These are phyloP conservation scores for Scedosporium aurantiacum DNA, from an alignment of 2,329 filamentous ascomycete species.

Conservation along the genomic window DNA sequence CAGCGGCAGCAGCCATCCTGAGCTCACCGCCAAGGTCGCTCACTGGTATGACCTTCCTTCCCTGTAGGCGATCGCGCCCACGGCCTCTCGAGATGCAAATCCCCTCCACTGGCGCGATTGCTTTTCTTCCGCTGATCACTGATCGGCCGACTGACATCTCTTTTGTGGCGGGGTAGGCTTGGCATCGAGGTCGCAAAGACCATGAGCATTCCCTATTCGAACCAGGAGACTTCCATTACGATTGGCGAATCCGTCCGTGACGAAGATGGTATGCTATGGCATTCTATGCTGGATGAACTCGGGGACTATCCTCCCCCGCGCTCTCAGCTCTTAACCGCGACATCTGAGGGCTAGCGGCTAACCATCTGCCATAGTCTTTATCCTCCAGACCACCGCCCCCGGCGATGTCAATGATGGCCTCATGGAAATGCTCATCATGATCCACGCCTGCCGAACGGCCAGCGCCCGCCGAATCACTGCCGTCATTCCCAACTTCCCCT, in stretches of 20 bases:
- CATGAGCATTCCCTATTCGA: slow-evolving; percentile 73
- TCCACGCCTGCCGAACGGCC: slow-evolving; percentile 70
- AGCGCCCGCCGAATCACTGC: slow-evolving; percentile 75
- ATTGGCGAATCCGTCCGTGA: slow-evolving; percentile 94
- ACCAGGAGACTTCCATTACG: slow-evolving; percentile 80
- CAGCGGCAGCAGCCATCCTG: slow-evolving; percentile 36
- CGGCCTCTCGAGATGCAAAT: no score
- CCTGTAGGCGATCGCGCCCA: no score
- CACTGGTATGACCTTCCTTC: slow-evolving; percentile 24
- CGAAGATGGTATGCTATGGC: slow-evolving; percentile 55
- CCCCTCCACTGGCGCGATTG: no score
- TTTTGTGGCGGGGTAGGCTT: slow-evolving; percentile 36
- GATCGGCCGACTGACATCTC: background rate
- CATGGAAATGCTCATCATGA: slow-evolving; percentile 98
- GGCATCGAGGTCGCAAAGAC: slow-evolving; percentile 71
- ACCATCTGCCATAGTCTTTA: slow-evolving; percentile 48
- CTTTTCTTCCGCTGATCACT: background rate
- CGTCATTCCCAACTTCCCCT: slow-evolving; percentile 92
- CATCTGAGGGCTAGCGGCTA: background rate
- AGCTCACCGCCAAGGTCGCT: slow-evolving; percentile 34
- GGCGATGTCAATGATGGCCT: slow-evolving; percentile 96
- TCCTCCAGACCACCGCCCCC: slow-evolving; percentile 86
- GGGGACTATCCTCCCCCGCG: background rate
- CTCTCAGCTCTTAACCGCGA: background rate
- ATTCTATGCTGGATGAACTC: background rate